These are phyloP conservation scores for Stygiomarasmius scandens DNA, from an alignment of 1,284 basidiomycete genomes.

Conservation along the genomic window DNA sequence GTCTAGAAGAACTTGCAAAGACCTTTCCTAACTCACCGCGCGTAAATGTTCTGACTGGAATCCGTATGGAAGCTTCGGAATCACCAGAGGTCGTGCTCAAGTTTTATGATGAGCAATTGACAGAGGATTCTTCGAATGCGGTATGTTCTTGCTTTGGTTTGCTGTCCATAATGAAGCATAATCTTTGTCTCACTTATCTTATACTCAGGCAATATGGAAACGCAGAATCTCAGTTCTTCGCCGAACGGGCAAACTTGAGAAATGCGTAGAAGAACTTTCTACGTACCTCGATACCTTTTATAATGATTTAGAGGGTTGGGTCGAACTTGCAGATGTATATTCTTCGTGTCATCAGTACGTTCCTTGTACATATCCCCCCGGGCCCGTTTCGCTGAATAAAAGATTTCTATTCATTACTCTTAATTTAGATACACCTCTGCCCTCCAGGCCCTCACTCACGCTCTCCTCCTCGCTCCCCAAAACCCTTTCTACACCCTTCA, in stretches of 20 bases:
- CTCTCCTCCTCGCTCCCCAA: slow-evolving; percentile 80
- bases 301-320: slow-evolving; percentile 90
- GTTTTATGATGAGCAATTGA: slow-evolving; percentile 72
- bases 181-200: too few species aligned
- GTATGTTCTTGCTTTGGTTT: slow-evolving; percentile 68
- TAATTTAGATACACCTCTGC: slow-evolving; percentile 60
- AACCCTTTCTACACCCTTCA: slow-evolving; percentile 84
- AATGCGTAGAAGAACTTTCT: slow-evolving; percentile 76
- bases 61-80: slow-evolving; percentile 81
- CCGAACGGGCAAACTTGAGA: slow-evolving; percentile 60
- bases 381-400: background rate
- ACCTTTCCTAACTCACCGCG: slow-evolving; percentile 86
- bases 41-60: slow-evolving; percentile 82
- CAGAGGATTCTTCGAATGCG: slow-evolving; percentile 73
- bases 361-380: background rate
- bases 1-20: slow-evolving; percentile 66
- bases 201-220: slow-evolving; percentile 75
- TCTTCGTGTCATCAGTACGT: slow-evolving; percentile 76
- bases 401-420: slow-evolving; percentile 5
- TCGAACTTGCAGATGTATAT: slow-evolving; percentile 91
- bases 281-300: slow-evolving; percentile 92
- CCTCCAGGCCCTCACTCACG: slow-evolving; percentile 79
- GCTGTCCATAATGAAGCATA: too few species aligned
- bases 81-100: slow-evolving; percentile 62
- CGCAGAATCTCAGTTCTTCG: slow-evolving; percentile 77